These are phyloP conservation scores for Aspergillus puulaauensis DNA, from an alignment of 2,329 filamentous ascomycete species.

Conservation along the genomic window DNA sequence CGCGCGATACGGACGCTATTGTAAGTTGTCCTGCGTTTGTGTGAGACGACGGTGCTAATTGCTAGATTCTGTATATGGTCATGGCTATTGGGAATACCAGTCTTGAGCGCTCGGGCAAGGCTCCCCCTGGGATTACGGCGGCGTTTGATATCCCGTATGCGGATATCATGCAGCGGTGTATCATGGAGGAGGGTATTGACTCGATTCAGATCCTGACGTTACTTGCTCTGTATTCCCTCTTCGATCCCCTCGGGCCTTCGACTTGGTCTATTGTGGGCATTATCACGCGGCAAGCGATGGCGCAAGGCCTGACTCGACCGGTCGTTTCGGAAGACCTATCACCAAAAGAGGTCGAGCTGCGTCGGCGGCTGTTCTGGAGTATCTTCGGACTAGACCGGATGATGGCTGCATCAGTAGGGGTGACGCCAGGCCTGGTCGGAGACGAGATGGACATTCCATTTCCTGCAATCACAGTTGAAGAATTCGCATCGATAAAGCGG, in stretches of 20 bases:
- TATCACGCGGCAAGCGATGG: constrained; percentile 4
- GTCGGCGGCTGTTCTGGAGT: constrained; percentile 2
- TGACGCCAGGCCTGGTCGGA: not conserved
- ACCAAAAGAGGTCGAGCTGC: not conserved
- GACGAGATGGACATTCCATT: not conserved
- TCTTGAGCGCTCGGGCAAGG: not conserved
- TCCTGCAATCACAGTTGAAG: constrained; percentile 2
- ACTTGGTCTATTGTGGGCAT: constrained; percentile 5
- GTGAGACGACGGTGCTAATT: not conserved
- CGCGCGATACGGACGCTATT: not conserved
- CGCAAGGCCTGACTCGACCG: constrained; percentile 2
- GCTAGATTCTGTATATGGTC: not conserved
- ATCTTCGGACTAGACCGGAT: constrained; percentile 4
- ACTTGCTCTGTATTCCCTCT: not conserved
- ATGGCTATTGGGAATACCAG: constrained; percentile 4
- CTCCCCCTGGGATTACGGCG: not conserved
- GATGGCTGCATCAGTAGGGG: not conserved
- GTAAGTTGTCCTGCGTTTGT: not conserved
- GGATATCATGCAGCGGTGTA: not conserved
- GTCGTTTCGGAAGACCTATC: not conserved
- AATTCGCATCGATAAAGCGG: not conserved
- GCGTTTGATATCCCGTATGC: not conserved
- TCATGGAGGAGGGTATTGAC: not conserved
- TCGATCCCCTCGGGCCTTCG: not conserved
- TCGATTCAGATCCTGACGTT: not conserved